Percentiles rank a stretch among this genome's conserved stretches.
phyloP scores from a whole-genome alignment of 805 yeast genomes.

The Middelhovenomyces tepae region DNA sequence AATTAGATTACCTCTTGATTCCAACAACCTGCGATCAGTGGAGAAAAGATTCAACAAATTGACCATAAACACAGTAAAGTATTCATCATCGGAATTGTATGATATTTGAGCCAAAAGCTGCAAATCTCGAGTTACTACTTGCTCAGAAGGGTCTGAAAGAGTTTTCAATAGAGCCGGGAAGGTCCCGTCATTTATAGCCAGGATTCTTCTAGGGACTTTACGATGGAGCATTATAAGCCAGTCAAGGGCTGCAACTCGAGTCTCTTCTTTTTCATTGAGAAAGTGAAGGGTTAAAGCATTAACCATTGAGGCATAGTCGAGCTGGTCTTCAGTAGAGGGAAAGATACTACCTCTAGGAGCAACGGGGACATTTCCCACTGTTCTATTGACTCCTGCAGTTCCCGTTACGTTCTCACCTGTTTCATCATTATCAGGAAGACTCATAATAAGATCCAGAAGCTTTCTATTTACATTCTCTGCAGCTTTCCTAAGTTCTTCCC shows the following conservation, averaged over 20 bases:
- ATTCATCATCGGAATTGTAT: conserved; percentile 59
- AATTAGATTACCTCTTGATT: conserved; percentile 72
- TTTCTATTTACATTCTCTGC: conserved; percentile 51
- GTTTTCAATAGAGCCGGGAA: conserved; percentile 73
- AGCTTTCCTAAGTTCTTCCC: conserved; percentile 40
- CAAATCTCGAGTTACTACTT: conserved; percentile 65
- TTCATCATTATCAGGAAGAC: conserved; percentile 25
- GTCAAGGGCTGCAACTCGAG: conserved; percentile 75
- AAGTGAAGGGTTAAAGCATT: conserved; percentile 66
- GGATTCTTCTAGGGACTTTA: conserved; percentile 50
- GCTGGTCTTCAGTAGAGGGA: conserved; percentile 9
- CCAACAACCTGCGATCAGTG: conserved; percentile 56
- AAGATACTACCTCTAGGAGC: neutral
- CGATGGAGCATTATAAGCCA: conserved; percentile 82
- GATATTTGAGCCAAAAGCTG: conserved; percentile 68
- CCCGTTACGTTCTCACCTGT: conserved; percentile 2
- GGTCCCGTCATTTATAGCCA: conserved; percentile 44
- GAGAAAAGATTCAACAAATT: conserved; percentile 64
- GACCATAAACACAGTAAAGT: conserved; percentile 65
- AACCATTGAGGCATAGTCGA: conserved; percentile 53
- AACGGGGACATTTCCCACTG: neutral
- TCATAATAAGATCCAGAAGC: conserved; percentile 44
- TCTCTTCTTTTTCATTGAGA: conserved; percentile 64
- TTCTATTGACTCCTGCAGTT: neutral
- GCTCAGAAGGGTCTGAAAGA: conserved; percentile 62